A percentile compares a stretch with the other conserved stretches of the same genome.
Evolutionary conservation across 2,329 filamentous ascomycete species (phyloP).

Genomic region (Penicillium olsonii): DNA sequence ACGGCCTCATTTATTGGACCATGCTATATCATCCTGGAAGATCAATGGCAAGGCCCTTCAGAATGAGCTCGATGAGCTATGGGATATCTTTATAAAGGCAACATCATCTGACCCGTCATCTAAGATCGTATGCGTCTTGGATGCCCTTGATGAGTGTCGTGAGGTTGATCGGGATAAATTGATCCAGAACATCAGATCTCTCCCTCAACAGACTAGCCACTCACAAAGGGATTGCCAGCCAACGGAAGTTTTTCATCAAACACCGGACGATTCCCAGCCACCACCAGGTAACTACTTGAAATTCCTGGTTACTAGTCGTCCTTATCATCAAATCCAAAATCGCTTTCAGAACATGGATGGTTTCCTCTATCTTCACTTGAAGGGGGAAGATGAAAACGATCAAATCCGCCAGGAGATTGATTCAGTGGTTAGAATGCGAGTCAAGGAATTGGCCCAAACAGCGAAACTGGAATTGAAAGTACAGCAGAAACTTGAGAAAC

Average conservation of each 20-base stretch:
- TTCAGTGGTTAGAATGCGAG: slow-evolving; percentile 11
- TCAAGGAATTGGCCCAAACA: slow-evolving; percentile 10
- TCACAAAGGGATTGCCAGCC: neutral
- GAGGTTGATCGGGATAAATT: slow-evolving; percentile 5
- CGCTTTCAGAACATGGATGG: slow-evolving; percentile 2
- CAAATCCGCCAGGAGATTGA: slow-evolving; percentile 18
- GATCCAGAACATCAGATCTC: slow-evolving; percentile 8
- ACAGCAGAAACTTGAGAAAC: slow-evolving; percentile 8
- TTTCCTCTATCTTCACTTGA: slow-evolving; percentile 13
- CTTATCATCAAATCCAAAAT: slow-evolving; percentile 13
- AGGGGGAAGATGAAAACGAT: slow-evolving; percentile 15
- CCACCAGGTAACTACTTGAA: slow-evolving; percentile 11
- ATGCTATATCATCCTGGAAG: slow-evolving; percentile 19
- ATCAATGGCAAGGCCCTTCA: slow-evolving; percentile 22
- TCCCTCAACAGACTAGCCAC: neutral
- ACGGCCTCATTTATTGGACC: slow-evolving; percentile 26
- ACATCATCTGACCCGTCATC: neutral
- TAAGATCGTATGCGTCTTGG: slow-evolving; percentile 16
- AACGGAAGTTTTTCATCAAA: too few relatives aligned
- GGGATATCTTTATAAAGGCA: slow-evolving; percentile 15
- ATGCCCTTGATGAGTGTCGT: slow-evolving; percentile 20
- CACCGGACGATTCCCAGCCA: neutral
- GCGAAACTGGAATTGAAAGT: neutral
- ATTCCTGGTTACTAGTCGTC: slow-evolving; percentile 19
- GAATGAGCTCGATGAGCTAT: slow-evolving; percentile 15